phyloP scores from a whole-genome alignment of 2,329 filamentous ascomycete genomes.

The Albifimbria verrucaria region DNA sequence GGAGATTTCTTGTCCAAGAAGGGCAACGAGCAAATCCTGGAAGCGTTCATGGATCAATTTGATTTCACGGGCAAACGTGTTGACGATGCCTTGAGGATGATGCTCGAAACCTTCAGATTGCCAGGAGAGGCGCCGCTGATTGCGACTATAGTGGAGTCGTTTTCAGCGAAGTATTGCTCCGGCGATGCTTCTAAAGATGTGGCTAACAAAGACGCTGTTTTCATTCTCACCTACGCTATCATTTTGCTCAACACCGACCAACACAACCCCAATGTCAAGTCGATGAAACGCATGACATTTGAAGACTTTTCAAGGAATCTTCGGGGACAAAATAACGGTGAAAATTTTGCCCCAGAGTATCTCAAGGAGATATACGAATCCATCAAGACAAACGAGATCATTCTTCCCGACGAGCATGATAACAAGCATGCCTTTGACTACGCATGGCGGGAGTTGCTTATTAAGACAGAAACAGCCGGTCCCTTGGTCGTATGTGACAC shows the following conservation, averaged over 20 bases:
- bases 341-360: conserved; percentile 81
- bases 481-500: conserved; percentile 78
- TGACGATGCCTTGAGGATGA: conserved; percentile 80
- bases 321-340: conserved; percentile 81
- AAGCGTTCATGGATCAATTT: conserved; percentile 81
- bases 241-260: conserved; percentile 98
- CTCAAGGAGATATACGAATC: conserved; percentile 84
- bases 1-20: conserved; percentile 93
- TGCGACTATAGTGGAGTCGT: conserved; percentile 83
- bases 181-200: conserved; percentile 69
- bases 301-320: conserved; percentile 84
- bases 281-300: conserved; percentile 77
- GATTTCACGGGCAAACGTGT: conserved; percentile 84
- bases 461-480: conserved; percentile 76
- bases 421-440: conserved; percentile 96
- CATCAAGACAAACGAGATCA: conserved; percentile 92
- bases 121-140: conserved; percentile 93
- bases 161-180: conserved; percentile 79
- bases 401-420: conserved; percentile 94
- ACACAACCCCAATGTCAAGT: conserved; percentile 86
- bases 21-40: conserved; percentile 79
- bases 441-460: conserved; percentile 90
- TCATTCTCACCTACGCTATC: conserved; percentile 89
- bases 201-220: conserved; percentile 82
- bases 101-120: conserved; percentile 90